Evolutionary conservation across 345 rosid species (phyloP).

Genomic region (Gossypium ekmanianum): DNA sequence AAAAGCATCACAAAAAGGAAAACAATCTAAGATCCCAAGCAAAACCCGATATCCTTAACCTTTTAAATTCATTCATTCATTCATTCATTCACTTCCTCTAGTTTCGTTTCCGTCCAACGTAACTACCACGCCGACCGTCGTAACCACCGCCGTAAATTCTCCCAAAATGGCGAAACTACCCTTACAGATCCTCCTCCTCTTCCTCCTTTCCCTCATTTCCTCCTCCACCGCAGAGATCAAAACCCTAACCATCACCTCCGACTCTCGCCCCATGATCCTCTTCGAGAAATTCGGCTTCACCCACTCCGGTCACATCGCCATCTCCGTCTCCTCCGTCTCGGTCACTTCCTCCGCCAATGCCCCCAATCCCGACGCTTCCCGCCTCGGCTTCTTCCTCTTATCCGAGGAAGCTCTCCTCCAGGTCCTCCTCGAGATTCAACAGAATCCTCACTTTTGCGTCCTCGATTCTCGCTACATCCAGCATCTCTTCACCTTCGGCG

Average conservation of each 20-base stretch:
- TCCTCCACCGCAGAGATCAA: constrained; percentile 60
- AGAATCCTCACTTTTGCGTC: constrained; percentile 76
- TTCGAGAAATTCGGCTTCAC: constrained; percentile 97
- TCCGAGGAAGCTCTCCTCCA: constrained; percentile 86
- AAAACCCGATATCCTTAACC: not conserved
- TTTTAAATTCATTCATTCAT: not conserved
- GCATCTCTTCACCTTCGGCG: constrained; percentile 68
- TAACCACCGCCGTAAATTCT: not conserved
- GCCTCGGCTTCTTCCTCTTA: constrained; percentile 91
- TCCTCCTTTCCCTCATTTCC: constrained; percentile 28
- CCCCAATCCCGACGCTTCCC: constrained; percentile 51
- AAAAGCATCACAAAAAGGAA: not conserved
- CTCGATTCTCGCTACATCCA: constrained; percentile 63
- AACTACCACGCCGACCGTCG: not conserved
- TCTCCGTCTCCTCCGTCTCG: constrained; percentile 61
- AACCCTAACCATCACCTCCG: constrained; percentile 52
- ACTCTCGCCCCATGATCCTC: constrained; percentile 89
- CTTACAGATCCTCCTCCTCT: constrained; percentile 21
- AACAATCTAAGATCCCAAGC: not conserved
- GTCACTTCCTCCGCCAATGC: constrained; percentile 46
- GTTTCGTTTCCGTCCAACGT: not conserved
- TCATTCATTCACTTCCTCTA: not conserved
- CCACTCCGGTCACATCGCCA: constrained; percentile 61
- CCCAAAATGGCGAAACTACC: constrained; percentile 44
- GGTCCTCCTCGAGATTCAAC: constrained; percentile 77